Base-by-base conservation (phyloP, 768 basidiomycete species). In the Sistotremastrum niveocremeum region DNA sequence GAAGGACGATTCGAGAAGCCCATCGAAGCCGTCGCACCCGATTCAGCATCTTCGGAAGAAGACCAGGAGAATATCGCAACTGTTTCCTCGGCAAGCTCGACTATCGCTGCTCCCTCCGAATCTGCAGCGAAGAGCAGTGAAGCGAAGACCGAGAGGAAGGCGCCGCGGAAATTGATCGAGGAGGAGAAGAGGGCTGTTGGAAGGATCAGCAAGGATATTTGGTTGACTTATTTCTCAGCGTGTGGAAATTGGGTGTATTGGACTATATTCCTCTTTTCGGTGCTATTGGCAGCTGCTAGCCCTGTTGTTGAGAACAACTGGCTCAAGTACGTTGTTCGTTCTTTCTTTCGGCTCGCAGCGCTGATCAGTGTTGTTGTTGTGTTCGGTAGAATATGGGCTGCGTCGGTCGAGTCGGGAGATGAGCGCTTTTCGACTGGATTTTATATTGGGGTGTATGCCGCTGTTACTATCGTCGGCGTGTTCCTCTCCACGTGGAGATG, bases 181-280 rank as follows among this genome's bases (percentile, higher is more conserved):
- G 85, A 87, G 54, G 84, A 87, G 58, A 76, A 73, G 49, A 72
- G 84, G n/a, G 83, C 80, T 1, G 76, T 77, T 38, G 84, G 84
- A 3, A 70, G 79, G 40, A 83, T 88, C 45, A 62, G 72, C 41
- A 63, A 68, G 47, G 73, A 75, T 36, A 74, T 86, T 20, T 88
- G 84, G 84, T 54, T 62, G 38, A 69, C 68, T 0, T 81, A 81
- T 49, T 59, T 80, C 51, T 55, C 54, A 34, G 72, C 73, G 0
- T 69, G 69, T 51, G 76, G 76, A 33, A 71, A 60, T 54, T 63
- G 57, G 48, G 53, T 54, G 54, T 81, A 70, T 55, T 84, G 84
- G 84, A 40, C 59, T 2, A 9, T 74, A 5, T 83, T 86, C 56
- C 51, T 64, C 2, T n/a, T 65, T 7, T 57, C 72, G 8, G 66